Evolutionary conservation across 2,329 filamentous ascomycete species (phyloP).

Genomic region (Colletotrichum sp.): DNA sequence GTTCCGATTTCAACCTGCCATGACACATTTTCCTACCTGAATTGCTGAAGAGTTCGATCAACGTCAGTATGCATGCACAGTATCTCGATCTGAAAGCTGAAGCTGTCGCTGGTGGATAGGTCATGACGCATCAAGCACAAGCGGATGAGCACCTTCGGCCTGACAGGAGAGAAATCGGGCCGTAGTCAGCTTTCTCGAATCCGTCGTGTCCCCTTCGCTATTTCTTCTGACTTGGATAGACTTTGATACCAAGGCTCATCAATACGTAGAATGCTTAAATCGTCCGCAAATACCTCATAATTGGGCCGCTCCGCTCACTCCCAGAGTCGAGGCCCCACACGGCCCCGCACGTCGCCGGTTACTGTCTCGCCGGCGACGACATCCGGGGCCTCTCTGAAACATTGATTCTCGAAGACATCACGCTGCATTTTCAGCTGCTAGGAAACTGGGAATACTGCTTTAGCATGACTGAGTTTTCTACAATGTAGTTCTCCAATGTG

Average conservation of each 20-base stretch:
- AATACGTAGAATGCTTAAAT: neutral
- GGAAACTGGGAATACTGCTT: too few relatives aligned
- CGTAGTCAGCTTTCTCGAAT: neutral
- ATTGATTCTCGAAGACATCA: too few relatives aligned
- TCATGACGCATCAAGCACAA: neutral
- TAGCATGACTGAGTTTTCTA: too few relatives aligned
- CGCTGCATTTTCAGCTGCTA: too few relatives aligned
- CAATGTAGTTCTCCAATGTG: too few relatives aligned
- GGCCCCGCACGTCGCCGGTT: neutral
- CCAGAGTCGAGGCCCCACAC: neutral
- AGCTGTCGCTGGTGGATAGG: neutral
- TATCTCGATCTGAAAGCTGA: neutral
- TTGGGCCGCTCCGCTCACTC: neutral
- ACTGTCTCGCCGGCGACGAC: neutral
- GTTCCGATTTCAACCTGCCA: neutral
- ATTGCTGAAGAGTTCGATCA: neutral
- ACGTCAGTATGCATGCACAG: neutral
- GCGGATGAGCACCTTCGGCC: neutral
- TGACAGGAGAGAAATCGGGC: neutral
- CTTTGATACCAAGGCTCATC: neutral
- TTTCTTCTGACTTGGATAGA: neutral
- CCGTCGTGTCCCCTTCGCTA: accelerated
- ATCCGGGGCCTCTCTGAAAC: neutral
- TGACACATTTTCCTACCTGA: accelerated
- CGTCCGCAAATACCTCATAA: neutral